Conservation (phyloP, 352 stramenopile species). For the Phytophthora megakarya region DNA sequence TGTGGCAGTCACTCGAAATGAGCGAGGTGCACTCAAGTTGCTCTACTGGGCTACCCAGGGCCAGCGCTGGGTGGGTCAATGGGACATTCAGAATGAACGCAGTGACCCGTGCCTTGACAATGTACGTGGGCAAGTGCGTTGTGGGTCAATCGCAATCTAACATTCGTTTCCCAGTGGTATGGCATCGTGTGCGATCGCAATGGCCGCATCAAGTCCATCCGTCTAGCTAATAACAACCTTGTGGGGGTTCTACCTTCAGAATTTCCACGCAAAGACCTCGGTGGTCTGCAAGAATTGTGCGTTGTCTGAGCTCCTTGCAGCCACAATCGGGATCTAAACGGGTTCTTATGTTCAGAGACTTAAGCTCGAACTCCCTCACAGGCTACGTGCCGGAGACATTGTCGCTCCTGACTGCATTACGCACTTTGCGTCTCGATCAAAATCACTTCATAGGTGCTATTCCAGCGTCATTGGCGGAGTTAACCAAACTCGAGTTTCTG, state of each 20-base stretch:
- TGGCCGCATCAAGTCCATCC: constrained; percentile 60
- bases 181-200: constrained; percentile 61
- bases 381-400: constrained; percentile 52
- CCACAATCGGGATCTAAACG: neutral
- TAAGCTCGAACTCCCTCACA: constrained; percentile 75
- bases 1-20: constrained; percentile 36
- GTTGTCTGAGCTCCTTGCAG: constrained; percentile 3
- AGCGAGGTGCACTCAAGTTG: constrained; percentile 67
- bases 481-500: constrained; percentile 62
- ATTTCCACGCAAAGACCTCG: constrained; percentile 54
- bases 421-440: constrained; percentile 56
- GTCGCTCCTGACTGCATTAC: constrained; percentile 40
- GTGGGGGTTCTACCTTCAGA: constrained; percentile 56
- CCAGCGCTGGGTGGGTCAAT: constrained; percentile 48
- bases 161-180: constrained; percentile 49
- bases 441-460: constrained; percentile 58
- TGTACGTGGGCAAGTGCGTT: constrained; percentile 20
- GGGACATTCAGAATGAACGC: constrained; percentile 69
- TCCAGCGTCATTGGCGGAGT: constrained; percentile 43
- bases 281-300: constrained; percentile 62
- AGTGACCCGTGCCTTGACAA: constrained; percentile 66
- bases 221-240: constrained; percentile 68
- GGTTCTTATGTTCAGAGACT: constrained; percentile 38
- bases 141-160: neutral
- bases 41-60: constrained; percentile 71